A percentile compares a stretch with the other conserved stretches of the same genome.
Conservation (phyloP, 2,329 filamentous ascomycete genomes). For the Scopulariopsis brevicaulis region DNA sequence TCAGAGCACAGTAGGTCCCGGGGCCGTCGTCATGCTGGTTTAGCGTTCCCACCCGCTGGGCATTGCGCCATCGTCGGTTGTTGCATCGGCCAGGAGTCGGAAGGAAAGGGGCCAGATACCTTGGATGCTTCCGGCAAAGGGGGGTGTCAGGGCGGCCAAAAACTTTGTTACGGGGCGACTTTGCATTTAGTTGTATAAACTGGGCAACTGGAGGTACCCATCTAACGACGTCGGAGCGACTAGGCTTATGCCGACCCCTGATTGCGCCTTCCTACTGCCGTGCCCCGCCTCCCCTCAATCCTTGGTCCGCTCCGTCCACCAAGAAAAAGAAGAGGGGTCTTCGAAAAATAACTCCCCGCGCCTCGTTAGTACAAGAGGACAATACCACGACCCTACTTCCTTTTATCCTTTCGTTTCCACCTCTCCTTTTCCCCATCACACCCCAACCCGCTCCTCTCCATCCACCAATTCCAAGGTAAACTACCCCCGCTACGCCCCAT, state of each 20-base stretch:
- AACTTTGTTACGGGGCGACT: background rate
- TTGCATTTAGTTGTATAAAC: background rate
- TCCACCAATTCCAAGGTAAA: background rate
- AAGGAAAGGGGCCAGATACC: background rate
- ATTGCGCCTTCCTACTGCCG: background rate
- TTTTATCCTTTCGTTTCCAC: constrained; percentile 9
- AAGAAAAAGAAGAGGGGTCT: background rate
- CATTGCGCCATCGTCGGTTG: background rate
- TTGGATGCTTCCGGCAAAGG: background rate
- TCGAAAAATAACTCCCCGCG: constrained; percentile 3
- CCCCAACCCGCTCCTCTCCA: background rate
- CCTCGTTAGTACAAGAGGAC: background rate
- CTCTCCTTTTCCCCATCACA: constrained; percentile 3
- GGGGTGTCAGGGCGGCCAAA: background rate
- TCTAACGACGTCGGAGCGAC: background rate
- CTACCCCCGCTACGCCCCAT: background rate
- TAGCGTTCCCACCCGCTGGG: background rate
- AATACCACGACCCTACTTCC: constrained; percentile 4
- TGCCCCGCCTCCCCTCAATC: constrained; percentile 1
- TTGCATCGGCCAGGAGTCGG: background rate
- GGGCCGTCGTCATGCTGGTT: background rate
- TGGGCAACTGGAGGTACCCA: background rate
- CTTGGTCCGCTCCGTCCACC: background rate
- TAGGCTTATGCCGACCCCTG: background rate
- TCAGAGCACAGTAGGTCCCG: background rate